Conservation (phyloP, 2,329 filamentous ascomycete genomes). For the Cladosporium sp. region DNA sequence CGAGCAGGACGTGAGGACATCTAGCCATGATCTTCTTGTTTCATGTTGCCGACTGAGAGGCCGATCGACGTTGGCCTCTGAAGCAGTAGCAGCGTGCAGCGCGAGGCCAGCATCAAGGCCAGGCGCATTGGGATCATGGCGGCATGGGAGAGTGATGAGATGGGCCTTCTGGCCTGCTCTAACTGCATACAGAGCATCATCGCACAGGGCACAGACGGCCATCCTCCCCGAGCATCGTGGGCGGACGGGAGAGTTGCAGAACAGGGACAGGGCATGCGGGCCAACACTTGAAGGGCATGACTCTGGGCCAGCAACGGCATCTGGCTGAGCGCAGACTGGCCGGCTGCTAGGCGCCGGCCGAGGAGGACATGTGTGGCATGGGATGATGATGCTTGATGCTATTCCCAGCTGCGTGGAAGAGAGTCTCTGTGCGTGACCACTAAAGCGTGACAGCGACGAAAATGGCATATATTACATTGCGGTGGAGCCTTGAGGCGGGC, state of each 20-base stretch:
- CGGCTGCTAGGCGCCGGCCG: neutral
- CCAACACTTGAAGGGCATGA: neutral
- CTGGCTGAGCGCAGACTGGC: neutral
- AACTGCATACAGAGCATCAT: neutral
- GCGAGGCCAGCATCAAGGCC: no score
- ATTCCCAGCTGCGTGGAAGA: constrained; percentile 4
- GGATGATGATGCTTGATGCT: neutral
- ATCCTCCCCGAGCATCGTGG: constrained; percentile 6
- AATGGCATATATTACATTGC: constrained; percentile 14
- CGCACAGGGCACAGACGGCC: constrained; percentile 4
- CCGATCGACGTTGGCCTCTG: no score
- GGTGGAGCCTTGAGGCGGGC: constrained; percentile 10
- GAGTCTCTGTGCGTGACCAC: constrained; percentile 2
- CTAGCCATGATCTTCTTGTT: neutral
- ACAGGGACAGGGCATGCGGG: constrained; percentile 3
- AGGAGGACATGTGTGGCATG: neutral
- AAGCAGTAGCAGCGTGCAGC: no score
- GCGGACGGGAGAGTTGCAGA: constrained; percentile 11
- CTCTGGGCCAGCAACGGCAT: neutral
- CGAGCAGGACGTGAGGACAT: neutral
- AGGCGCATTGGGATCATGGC: no score
- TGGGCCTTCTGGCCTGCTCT: no score
- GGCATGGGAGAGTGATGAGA: no score
- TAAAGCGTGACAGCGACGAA: constrained; percentile 1
- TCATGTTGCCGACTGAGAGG: neutral